phyloP scores from a whole-genome alignment of 176 grass and related monocot species.

The Bothriochloa decipiens region DNA sequence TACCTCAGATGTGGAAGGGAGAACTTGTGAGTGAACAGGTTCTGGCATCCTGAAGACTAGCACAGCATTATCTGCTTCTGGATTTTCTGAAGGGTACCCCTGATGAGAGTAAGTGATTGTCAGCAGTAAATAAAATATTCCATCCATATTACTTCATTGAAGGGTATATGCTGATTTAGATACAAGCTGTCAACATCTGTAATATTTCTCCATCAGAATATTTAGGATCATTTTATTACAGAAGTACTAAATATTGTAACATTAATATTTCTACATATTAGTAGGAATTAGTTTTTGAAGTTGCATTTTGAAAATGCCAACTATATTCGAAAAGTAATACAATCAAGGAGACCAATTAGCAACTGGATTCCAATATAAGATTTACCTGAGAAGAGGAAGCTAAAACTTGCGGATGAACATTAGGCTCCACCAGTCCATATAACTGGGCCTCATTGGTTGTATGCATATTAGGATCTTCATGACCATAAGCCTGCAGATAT shows the following conservation, averaged over 20 bases:
- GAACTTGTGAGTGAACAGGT: slow-evolving; percentile 53
- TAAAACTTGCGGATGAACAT: slow-evolving; percentile 53
- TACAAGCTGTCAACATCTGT: background rate
- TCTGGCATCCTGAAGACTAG: slow-evolving; percentile 66
- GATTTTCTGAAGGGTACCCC: slow-evolving; percentile 50
- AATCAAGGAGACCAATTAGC: background rate
- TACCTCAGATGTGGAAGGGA: slow-evolving; percentile 70
- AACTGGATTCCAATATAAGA: background rate
- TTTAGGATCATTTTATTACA: background rate
- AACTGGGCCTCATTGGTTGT: slow-evolving; percentile 48
- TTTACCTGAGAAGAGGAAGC: slow-evolving; percentile 60
- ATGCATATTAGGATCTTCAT: slow-evolving; percentile 51
- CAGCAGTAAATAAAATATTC: background rate
- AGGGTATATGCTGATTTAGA: background rate
- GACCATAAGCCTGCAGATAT: slow-evolving; percentile 47
- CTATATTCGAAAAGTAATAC: background rate
- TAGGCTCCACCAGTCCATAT: slow-evolving; percentile 50
- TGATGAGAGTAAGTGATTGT: slow-evolving; percentile 28
- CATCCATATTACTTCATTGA: background rate
- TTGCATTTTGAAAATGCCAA: background rate
- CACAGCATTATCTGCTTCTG: slow-evolving; percentile 51
- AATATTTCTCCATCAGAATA: background rate
- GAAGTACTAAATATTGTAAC: background rate
- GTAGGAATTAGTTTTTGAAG: background rate
- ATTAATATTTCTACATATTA: background rate